phyloP scores from a whole-genome alignment of 139 green algal genomes.

The Chlamydomonas schloesseri region DNA sequence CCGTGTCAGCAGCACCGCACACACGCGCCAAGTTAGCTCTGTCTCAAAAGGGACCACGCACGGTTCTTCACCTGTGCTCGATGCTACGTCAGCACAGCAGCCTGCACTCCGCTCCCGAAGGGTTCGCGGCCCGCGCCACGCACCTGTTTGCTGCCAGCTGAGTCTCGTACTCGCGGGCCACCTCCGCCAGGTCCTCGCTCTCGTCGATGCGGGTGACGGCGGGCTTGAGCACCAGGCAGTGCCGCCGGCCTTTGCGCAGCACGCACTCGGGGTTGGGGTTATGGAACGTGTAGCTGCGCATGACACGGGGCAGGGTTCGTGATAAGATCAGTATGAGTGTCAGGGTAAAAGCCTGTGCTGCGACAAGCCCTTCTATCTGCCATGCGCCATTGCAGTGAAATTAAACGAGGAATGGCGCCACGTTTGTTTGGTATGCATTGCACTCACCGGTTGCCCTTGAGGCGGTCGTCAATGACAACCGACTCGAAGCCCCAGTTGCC shows the following conservation, averaged over 20 bases:
- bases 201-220: constrained; percentile 47
- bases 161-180: constrained; percentile 40
- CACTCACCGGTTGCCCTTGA: constrained; percentile 37
- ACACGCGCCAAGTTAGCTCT: no score
- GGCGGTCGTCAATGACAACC: constrained; percentile 47
- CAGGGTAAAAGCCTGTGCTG: no score
- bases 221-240: constrained; percentile 55
- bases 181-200: constrained; percentile 48
- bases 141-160: constrained; percentile 44
- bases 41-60: no score
- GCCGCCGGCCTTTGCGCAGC: constrained; percentile 36
- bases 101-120: no score
- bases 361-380: no score
- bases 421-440: no score
- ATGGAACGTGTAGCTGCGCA: constrained; percentile 49
- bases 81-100: no score
- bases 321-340: no score
- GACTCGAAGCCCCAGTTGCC: constrained; percentile 48
- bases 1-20: no score
- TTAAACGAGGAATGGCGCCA: no score
- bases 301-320: neutral
- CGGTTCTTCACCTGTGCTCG: no score
- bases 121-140: neutral
- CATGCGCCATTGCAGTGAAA: no score
- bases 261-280: constrained; percentile 43